phyloP scores from a whole-genome alignment of 345 rosid genomes.

The Lepidium africanum region DNA sequence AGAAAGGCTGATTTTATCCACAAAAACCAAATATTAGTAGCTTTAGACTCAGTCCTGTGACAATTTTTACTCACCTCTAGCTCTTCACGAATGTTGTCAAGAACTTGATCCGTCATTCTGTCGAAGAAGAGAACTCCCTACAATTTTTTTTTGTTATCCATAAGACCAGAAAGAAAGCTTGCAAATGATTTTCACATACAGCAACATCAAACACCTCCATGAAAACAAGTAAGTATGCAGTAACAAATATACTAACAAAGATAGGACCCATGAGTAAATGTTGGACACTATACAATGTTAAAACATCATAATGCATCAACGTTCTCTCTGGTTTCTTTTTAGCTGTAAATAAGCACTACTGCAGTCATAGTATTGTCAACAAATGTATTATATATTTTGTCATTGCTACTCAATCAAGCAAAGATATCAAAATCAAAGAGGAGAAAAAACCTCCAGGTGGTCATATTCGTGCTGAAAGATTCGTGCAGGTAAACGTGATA shows the following conservation, averaged over 20 bases:
- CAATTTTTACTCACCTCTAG: constrained; percentile 56
- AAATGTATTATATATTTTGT: neutral
- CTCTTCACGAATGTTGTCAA: constrained; percentile 49
- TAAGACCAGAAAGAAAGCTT: neutral
- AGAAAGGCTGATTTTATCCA: neutral
- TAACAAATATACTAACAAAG: neutral
- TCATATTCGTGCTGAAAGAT: constrained; percentile 96
- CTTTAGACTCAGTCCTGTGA: neutral
- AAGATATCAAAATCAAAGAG: neutral
- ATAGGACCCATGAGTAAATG: neutral
- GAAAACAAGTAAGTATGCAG: neutral
- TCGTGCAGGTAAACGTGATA: constrained; percentile 78
- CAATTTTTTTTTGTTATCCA: too few species aligned
- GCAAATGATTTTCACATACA: neutral
- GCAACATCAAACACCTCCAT: neutral
- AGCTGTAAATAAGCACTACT: neutral
- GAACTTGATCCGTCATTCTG: constrained; percentile 78
- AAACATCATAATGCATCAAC: neutral
- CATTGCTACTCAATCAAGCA: neutral
- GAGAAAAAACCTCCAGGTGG: constrained; percentile 64
- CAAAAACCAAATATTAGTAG: neutral
- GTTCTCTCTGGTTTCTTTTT: neutral
- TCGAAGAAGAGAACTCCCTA: constrained; percentile 91
- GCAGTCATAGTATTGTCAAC: neutral
- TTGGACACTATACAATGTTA: neutral